Percentiles rank a stretch among this genome's conserved stretches.
Conservation (phyloP, 306 rosid genomes). For the Dalbergia cultrata region DNA sequence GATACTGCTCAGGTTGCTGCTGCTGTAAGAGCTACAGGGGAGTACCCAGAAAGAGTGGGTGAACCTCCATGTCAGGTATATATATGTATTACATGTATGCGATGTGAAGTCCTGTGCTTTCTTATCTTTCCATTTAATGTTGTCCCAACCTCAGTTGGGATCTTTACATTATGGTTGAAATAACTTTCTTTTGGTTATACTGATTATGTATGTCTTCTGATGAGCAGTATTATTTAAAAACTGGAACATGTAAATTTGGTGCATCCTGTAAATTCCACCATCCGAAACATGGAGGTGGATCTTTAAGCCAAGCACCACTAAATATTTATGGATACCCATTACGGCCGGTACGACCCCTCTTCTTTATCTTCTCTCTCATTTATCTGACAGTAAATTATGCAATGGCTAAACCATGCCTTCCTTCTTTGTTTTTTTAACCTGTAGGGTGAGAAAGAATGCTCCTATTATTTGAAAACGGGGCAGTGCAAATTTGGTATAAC, state of each 20-base stretch:
- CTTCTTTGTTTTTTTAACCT: conserved; percentile 1
- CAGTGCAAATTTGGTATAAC: conserved; percentile 94
- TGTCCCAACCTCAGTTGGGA: neutral
- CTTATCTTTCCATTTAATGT: neutral
- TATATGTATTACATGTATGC: neutral
- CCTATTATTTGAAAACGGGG: conserved; percentile 99
- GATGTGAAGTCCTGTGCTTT: conserved; percentile 25
- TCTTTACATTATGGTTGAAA: conserved; percentile 3
- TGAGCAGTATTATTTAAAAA: conserved; percentile 86
- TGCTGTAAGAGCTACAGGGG: conserved; percentile 92
- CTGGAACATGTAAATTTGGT: conserved; percentile 91
- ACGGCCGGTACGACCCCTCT: conserved; percentile 69
- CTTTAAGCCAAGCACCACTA: conserved; percentile 78
- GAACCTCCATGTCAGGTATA: conserved; percentile 90
- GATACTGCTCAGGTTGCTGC: conserved; percentile 71
- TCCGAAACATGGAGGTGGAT: conserved; percentile 86
- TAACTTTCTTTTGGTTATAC: neutral
- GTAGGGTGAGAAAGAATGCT: conserved; percentile 94
- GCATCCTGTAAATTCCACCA: conserved; percentile 95
- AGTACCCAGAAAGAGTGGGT: conserved; percentile 88
- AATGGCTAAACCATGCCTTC: conserved; percentile 32
- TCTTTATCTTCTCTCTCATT: neutral
- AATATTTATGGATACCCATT: conserved; percentile 84
- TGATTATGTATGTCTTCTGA: conserved; percentile 36
- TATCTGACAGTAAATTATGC: conserved; percentile 16